A percentile compares a stretch with the other conserved stretches of the same genome.
Evolutionary conservation across 2,329 filamentous ascomycete genomes (phyloP).

Genomic region (Trichoderma breve): DNA sequence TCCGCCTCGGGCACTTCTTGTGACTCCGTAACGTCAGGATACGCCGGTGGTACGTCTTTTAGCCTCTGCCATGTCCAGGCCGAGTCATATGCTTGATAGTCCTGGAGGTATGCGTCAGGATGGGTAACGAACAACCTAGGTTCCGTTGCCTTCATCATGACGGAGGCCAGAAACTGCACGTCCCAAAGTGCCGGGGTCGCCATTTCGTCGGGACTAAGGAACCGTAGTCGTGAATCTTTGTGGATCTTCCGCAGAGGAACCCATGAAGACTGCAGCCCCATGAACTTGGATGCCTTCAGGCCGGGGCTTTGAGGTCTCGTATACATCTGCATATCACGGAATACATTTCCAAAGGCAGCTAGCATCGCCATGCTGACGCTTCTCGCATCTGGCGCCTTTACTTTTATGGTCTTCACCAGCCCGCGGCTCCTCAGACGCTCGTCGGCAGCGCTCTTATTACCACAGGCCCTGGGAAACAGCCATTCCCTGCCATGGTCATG

Average conservation of each 20-base stretch:
- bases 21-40: conserved; percentile 44
- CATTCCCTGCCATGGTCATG: conserved; percentile 54
- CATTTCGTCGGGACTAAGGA: conserved; percentile 70
- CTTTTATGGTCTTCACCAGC: conserved; percentile 61
- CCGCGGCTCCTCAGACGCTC: conserved; percentile 73
- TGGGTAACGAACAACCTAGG: conserved; percentile 74
- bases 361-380: conserved; percentile 65
- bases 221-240: conserved; percentile 69
- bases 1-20: conserved; percentile 59
- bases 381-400: conserved; percentile 62
- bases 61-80: conserved; percentile 72
- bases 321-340: conserved; percentile 44
- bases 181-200: conserved; percentile 70
- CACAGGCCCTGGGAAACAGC: conserved; percentile 67
- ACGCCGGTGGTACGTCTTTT: conserved; percentile 59
- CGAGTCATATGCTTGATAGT: conserved; percentile 49
- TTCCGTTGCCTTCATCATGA: conserved; percentile 69
- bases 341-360: conserved; percentile 58
- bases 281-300: conserved; percentile 42
- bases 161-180: conserved; percentile 65
- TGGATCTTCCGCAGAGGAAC: conserved; percentile 75
- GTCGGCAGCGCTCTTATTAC: conserved; percentile 60
- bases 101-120: conserved; percentile 70
- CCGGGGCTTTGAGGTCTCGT: conserved; percentile 30
- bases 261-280: conserved; percentile 66